Percentiles rank a stretch among this genome's conserved stretches.
These are phyloP conservation scores for Metschnikowia similis DNA, from an alignment of 805 yeast species.

Conservation along the genomic window DNA sequence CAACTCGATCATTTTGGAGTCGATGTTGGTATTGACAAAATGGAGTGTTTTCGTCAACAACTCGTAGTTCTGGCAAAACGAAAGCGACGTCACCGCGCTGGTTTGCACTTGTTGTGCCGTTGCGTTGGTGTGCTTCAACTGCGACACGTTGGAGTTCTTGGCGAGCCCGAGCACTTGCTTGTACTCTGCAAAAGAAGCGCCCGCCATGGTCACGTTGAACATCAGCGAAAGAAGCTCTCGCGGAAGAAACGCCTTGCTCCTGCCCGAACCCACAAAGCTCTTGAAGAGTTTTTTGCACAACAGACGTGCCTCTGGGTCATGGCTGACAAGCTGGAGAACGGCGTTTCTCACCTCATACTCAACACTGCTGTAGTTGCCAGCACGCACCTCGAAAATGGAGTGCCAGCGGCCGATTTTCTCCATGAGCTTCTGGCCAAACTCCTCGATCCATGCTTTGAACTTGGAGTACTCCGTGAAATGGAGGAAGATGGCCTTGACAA, in stretches of 20 bases:
- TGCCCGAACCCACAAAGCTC: conserved; percentile 44
- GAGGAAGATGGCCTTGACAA: conserved; percentile 27
- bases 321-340: conserved; percentile 38
- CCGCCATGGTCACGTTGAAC: conserved; percentile 38
- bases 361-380: conserved; percentile 16
- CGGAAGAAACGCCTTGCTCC: conserved; percentile 46
- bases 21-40: conserved; percentile 54
- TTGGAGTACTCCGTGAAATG: conserved; percentile 25
- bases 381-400: conserved; percentile 7
- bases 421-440: conserved; percentile 17
- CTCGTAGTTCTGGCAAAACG: conserved; percentile 43
- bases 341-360: conserved; percentile 45
- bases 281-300: conserved; percentile 44
- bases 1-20: conserved; percentile 49
- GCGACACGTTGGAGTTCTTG: conserved; percentile 46
- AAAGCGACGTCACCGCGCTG: conserved; percentile 52
- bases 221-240: conserved; percentile 44
- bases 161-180: conserved; percentile 54
- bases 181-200: conserved; percentile 47
- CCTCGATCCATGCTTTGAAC: conserved; percentile 23
- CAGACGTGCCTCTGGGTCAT: conserved; percentile 22
- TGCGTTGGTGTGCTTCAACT: conserved; percentile 34
- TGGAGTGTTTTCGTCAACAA: conserved; percentile 52
- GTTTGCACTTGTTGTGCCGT: conserved; percentile 44
- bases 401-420: conserved; percentile 28